Conservation (phyloP, 192 early-diverging fungal genomes). For the Coemansia sp. region DNA sequence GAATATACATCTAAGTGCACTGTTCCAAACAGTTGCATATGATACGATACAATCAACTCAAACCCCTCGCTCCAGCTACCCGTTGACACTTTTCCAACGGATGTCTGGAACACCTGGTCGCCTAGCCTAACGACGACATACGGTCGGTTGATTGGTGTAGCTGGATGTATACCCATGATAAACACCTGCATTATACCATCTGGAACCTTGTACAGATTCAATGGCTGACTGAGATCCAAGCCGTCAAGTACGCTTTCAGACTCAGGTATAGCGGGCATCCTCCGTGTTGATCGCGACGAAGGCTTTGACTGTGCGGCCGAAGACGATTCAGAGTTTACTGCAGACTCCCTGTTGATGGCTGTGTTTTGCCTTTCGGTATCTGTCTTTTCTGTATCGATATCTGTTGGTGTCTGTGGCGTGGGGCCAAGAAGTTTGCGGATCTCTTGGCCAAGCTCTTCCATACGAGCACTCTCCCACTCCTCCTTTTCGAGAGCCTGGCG, state of each 20-base stretch:
- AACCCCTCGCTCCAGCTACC: slow-evolving; percentile 74
- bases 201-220: slow-evolving; percentile 51
- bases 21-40: slow-evolving; percentile 73
- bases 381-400: background rate
- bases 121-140: slow-evolving; percentile 66
- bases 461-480: slow-evolving; percentile 39
- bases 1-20: slow-evolving; percentile 70
- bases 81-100: slow-evolving; percentile 53
- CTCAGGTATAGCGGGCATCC: slow-evolving; percentile 23
- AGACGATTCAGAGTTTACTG: background rate
- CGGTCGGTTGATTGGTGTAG: slow-evolving; percentile 56
- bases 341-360: background rate
- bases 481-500: slow-evolving; percentile 10
- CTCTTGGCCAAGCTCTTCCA: slow-evolving; percentile 39
- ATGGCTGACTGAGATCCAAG: slow-evolving; percentile 43
- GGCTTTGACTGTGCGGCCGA: background rate
- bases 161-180: slow-evolving; percentile 58
- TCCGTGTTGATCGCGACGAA: background rate
- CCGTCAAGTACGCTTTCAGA: slow-evolving; percentile 33
- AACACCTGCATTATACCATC: slow-evolving; percentile 59
- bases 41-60: slow-evolving; percentile 65
- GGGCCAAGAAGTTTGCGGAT: slow-evolving; percentile 32
- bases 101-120: slow-evolving; percentile 65
- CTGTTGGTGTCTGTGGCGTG: background rate
- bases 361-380: background rate